Percentiles rank a stretch among this genome's conserved stretches.
Conservation (phyloP, 1,284 basidiomycete genomes). For the Heterobasidion parviporum region DNA sequence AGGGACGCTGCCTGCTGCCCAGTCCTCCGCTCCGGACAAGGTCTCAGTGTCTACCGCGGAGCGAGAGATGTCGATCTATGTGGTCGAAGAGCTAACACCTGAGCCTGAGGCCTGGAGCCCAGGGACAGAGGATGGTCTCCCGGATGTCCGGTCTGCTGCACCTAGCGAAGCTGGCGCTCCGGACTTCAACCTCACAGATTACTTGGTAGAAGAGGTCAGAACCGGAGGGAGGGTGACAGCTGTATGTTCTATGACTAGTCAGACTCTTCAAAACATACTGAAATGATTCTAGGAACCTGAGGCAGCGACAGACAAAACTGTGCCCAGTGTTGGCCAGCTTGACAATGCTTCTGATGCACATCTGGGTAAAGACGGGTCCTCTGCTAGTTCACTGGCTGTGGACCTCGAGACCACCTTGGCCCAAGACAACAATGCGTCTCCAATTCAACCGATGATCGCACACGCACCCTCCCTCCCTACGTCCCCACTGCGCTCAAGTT, state of each 20-base stretch:
- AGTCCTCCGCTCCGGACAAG: not conserved
- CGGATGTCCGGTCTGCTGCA: not conserved
- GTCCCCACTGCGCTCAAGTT: not conserved
- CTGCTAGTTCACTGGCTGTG: not conserved
- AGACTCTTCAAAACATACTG: not conserved
- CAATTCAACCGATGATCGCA: not conserved
- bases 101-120: not conserved
- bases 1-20: not conserved
- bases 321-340: not conserved
- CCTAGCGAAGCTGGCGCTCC: not conserved
- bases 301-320: not conserved
- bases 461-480: not conserved
- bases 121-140: not conserved
- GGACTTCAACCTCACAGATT: constrained; percentile 6
- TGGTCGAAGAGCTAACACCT: not conserved
- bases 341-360: not conserved
- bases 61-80: not conserved
- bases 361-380: not conserved
- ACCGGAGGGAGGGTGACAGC: constrained; percentile 18
- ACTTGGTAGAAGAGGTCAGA: constrained; percentile 19
- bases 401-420: not conserved
- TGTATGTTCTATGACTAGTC: constrained; percentile 12
- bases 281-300: constrained; percentile 12
- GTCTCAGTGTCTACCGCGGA: not conserved
- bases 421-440: not conserved